Percentiles rank a stretch among this genome's conserved stretches.
These are phyloP conservation scores for Plasmodium coatneyi DNA, from an alignment of 169 alveolate genomes.

Conservation along the genomic window DNA sequence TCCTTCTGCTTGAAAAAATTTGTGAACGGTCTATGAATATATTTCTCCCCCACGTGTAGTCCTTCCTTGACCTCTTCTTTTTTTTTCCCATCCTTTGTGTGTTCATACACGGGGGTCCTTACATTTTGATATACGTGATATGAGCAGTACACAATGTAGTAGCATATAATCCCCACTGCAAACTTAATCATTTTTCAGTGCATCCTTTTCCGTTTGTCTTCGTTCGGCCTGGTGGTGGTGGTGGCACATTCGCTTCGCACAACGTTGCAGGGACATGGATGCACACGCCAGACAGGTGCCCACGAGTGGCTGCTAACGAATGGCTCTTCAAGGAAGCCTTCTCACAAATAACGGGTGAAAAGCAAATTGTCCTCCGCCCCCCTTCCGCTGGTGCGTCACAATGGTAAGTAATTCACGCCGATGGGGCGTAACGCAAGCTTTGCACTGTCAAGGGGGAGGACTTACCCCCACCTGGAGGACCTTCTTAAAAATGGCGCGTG, in stretches of 20 bases:
- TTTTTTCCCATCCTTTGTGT: not conserved
- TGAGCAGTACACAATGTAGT: conserved; percentile 34
- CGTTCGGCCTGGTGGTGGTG: not conserved
- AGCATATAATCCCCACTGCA: conserved; percentile 51
- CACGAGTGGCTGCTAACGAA: not conserved
- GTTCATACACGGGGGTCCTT: conserved; percentile 32
- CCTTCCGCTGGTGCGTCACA: not conserved
- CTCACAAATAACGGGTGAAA: not conserved
- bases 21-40: conserved; percentile 17
- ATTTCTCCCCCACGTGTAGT: not conserved
- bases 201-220: not conserved
- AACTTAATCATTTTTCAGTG: conserved; percentile 38
- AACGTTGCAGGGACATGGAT: not conserved
- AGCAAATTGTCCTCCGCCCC: not conserved
- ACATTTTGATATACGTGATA: conserved; percentile 34
- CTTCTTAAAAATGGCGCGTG: not conserved
- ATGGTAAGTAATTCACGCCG: not conserved
- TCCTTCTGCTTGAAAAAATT: conserved; percentile 31
- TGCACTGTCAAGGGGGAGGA: not conserved
- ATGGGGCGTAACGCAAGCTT: not conserved
- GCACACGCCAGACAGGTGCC: not conserved
- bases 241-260: not conserved
- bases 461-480: not conserved
- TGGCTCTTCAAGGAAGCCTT: too few relatives aligned
- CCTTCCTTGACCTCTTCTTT: not conserved